Evolutionary conservation across 2,329 filamentous ascomycete species (phyloP).

Genomic region (Pseudogymnoascus sp.): DNA sequence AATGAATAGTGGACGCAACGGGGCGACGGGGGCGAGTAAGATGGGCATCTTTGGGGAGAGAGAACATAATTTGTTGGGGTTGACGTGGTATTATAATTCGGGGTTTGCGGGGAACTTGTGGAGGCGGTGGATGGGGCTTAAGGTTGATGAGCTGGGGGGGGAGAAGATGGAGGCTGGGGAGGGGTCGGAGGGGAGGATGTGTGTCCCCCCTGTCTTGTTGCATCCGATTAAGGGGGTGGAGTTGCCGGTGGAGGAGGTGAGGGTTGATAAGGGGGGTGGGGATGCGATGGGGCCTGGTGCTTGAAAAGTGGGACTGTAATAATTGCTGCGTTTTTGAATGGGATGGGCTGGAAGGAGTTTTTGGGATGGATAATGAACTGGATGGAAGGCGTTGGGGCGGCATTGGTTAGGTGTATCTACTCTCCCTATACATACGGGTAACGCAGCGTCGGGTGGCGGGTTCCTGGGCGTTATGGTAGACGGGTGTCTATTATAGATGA

Average conservation of each 20-base stretch:
- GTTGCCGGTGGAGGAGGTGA: slow-evolving; percentile 29
- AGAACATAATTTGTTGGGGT: slow-evolving; percentile 80
- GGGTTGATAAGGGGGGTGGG: slow-evolving; percentile 15
- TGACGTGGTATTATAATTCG: slow-evolving; percentile 88
- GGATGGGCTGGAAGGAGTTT: neutral
- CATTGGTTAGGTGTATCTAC: slow-evolving; percentile 1
- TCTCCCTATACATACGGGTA: neutral
- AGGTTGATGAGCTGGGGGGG: slow-evolving; percentile 69
- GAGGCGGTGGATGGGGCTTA: slow-evolving; percentile 75
- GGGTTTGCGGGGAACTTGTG: slow-evolving; percentile 76
- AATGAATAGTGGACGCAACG: slow-evolving; percentile 72
- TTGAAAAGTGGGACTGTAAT: slow-evolving; percentile 15
- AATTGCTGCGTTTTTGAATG: neutral
- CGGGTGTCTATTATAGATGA: neutral
- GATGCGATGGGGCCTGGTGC: slow-evolving; percentile 26
- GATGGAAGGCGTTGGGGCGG: neutral
- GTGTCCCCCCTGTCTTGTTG: slow-evolving; percentile 77
- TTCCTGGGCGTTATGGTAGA: neutral
- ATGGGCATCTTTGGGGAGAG: slow-evolving; percentile 71
- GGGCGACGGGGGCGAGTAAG: slow-evolving; percentile 62
- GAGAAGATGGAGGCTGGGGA: slow-evolving; percentile 50
- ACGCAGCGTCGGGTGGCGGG: neutral
- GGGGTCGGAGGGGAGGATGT: slow-evolving; percentile 77
- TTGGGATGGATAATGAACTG: neutral
- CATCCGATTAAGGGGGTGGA: slow-evolving; percentile 79